These are phyloP conservation scores for Cryptosporidium baileyi DNA, from an alignment of 169 alveolate species.

Conservation along the genomic window DNA sequence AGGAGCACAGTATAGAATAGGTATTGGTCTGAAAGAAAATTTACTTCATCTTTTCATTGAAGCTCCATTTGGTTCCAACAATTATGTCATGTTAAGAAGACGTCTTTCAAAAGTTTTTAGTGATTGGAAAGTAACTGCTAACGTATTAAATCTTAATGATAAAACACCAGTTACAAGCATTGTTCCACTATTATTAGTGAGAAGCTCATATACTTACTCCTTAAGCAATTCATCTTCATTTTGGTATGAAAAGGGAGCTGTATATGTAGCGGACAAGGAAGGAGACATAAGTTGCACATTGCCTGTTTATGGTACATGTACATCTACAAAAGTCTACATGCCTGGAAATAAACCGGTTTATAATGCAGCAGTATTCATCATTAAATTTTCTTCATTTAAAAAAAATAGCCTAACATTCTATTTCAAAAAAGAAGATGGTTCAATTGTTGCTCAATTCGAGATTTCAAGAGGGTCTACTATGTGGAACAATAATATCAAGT, in stretches of 20 bases:
- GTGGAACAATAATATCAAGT: background rate
- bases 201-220: conserved; percentile 25
- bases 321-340: conserved; percentile 28
- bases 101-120: background rate
- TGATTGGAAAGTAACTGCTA: conserved; percentile 19
- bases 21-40: conserved; percentile 4
- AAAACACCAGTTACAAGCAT: conserved; percentile 4
- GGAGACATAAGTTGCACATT: conserved; percentile 52
- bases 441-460: conserved; percentile 19
- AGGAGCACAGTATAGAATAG: conserved; percentile 30
- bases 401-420: background rate
- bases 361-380: background rate
- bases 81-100: background rate
- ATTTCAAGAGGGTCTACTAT: background rate
- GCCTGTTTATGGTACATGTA: conserved; percentile 18
- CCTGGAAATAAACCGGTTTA: conserved; percentile 51
- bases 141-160: background rate
- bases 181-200: conserved; percentile 33
- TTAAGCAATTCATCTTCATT: background rate
- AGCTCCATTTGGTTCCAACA: conserved; percentile 40
- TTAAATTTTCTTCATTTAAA: conserved; percentile 10
- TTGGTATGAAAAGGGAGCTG: conserved; percentile 14
- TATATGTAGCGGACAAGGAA: background rate
- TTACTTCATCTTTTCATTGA: conserved; percentile 2
- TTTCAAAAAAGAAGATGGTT: conserved; percentile 33